Evolutionary conservation across 345 rosid genomes (phyloP).

Genomic region (Pugionium cornutum): DNA sequence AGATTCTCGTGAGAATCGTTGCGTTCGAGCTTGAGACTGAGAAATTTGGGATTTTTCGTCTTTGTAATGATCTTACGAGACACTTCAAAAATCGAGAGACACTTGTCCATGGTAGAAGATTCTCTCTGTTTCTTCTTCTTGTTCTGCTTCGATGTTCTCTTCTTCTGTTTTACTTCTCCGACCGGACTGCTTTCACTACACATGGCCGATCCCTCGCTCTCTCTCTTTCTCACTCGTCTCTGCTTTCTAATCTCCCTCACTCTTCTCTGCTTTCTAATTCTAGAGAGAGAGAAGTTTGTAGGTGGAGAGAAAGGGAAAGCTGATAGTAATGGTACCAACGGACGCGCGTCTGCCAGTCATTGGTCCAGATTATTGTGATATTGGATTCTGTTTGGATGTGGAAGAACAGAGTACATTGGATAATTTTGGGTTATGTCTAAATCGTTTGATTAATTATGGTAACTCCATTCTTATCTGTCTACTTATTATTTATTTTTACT

Average conservation of each 20-base stretch:
- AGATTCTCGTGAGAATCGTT: constrained; percentile 30
- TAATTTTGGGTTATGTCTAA: neutral
- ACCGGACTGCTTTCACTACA: constrained; percentile 33
- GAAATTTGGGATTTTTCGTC: constrained; percentile 65
- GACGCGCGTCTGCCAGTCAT: constrained; percentile 29
- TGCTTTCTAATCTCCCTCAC: constrained; percentile 24
- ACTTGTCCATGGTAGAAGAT: constrained; percentile 17
- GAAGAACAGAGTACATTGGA: constrained; percentile 18
- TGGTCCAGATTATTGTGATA: constrained; percentile 18
- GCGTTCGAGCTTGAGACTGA: constrained; percentile 57
- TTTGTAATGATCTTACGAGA: constrained; percentile 59
- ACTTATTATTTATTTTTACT: neutral
- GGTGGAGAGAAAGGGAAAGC: constrained; percentile 25
- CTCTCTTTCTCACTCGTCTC: constrained; percentile 15
- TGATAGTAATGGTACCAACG: constrained; percentile 30
- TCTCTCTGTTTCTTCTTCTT: constrained; percentile 30
- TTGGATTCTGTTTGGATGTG: constrained; percentile 49
- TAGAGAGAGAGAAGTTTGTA: constrained; percentile 11
- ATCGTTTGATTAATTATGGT: constrained; percentile 9
- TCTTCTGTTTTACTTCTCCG: constrained; percentile 28
- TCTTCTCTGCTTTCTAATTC: constrained; percentile 20
- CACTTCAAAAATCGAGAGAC: constrained; percentile 28
- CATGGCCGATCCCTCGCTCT: constrained; percentile 39
- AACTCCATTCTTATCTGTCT: constrained; percentile 10
- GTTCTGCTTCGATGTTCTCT: constrained; percentile 23